phyloP scores from a whole-genome alignment of 1,139 yeast species.

The Taphrina populina region DNA sequence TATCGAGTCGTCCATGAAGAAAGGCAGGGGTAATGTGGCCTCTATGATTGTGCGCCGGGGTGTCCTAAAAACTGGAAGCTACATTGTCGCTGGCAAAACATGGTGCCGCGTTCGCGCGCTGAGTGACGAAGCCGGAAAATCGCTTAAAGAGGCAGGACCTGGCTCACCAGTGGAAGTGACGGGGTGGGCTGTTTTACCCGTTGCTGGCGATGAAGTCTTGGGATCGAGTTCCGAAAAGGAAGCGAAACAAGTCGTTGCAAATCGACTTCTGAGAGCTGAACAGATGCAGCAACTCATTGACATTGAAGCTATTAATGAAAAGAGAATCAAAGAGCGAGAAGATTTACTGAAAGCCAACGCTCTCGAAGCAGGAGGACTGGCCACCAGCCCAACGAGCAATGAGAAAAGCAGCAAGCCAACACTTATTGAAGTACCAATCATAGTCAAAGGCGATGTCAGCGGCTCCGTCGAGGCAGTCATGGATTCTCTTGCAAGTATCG shows the following conservation, averaged over 20 bases:
- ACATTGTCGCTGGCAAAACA: conserved; percentile 79
- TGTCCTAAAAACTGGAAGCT: conserved; percentile 63
- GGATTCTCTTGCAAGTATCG: conserved; percentile 76
- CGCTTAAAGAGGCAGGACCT: conserved; percentile 70
- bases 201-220: conserved; percentile 81
- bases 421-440: conserved; percentile 53
- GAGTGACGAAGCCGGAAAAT: conserved; percentile 69
- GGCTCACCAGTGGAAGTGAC: conserved; percentile 87
- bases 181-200: conserved; percentile 95
- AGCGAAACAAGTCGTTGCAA: conserved; percentile 73
- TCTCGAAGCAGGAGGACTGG: conserved; percentile 44
- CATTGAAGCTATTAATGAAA: conserved; percentile 67
- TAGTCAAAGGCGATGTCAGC: conserved; percentile 85
- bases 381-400: conserved; percentile 44
- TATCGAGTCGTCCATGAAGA: conserved; percentile 77
- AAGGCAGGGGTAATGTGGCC: conserved; percentile 71
- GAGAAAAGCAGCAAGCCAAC: conserved; percentile 40
- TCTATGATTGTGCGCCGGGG: conserved; percentile 83
- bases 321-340: conserved; percentile 51
- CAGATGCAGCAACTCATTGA: conserved; percentile 63
- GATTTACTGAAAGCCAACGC: conserved; percentile 58
- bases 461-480: conserved; percentile 65
- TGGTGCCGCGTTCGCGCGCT: conserved; percentile 85
- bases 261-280: conserved; percentile 58
- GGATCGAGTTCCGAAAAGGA: conserved; percentile 70